phyloP scores from a whole-genome alignment of 2,329 filamentous ascomycete genomes.

The Pseudogymnoascus sp. region DNA sequence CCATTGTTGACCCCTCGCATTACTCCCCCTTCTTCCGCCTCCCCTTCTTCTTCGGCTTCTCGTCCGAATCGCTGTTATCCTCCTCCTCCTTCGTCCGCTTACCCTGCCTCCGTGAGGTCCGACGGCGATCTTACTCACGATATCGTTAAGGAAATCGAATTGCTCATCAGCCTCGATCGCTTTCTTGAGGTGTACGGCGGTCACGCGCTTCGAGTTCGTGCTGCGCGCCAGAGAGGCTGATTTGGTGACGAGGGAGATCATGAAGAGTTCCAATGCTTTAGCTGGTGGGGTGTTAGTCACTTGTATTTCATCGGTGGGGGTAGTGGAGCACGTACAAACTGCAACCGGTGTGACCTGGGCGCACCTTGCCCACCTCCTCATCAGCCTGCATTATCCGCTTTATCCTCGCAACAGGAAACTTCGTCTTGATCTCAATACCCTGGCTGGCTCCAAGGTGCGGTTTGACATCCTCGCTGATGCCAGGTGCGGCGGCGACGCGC shows the following conservation, averaged over 20 bases:
- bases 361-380: conserved; percentile 96
- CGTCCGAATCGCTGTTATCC: conserved; percentile 22
- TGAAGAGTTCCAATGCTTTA: conserved; percentile 94
- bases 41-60: conserved; percentile 26
- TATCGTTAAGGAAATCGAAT: conserved; percentile 89
- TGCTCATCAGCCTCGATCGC: conserved; percentile 84
- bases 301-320: conserved; percentile 1
- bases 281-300: conserved; percentile 28
- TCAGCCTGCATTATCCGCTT: conserved; percentile 99
- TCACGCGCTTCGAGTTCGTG: conserved; percentile 82
- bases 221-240: conserved; percentile 77
- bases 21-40: conserved; percentile 19
- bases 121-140: conserved; percentile 77
- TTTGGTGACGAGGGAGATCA: conserved; percentile 88
- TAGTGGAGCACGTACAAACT: conserved; percentile 52
- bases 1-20: background rate
- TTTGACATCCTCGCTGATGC: conserved; percentile 3
- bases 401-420: conserved; percentile 94
- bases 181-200: conserved; percentile 83
- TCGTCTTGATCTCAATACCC: conserved; percentile 76
- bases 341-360: conserved; percentile 95
- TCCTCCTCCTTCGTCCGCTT: conserved; percentile 22
- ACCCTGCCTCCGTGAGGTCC: conserved; percentile 23
- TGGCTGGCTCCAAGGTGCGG: conserved; percentile 36
- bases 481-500: background rate